phyloP scores from a whole-genome alignment of 202 grass and related monocot species.

The Setaria italica region DNA sequence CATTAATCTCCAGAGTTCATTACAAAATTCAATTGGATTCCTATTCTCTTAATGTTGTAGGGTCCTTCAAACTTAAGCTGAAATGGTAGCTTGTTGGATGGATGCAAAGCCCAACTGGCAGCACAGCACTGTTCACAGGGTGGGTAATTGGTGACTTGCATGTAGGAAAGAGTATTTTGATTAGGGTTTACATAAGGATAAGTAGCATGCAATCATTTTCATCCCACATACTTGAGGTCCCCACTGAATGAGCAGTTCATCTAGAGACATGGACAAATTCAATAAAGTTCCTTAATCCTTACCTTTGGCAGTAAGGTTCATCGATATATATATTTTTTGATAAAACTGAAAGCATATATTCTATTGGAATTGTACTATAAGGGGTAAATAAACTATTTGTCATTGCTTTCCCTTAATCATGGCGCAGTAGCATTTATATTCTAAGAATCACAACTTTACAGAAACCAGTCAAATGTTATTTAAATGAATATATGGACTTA shows the following conservation, averaged over 20 bases:
- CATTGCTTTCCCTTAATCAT: not conserved
- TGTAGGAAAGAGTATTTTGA: not conserved
- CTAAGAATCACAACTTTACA: not conserved
- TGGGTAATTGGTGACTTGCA: not conserved
- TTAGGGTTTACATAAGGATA: not conserved
- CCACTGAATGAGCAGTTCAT: not conserved
- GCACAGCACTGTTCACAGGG: not conserved
- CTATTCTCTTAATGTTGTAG: slow-evolving; percentile 1
- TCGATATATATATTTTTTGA: not conserved
- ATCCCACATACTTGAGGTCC: not conserved
- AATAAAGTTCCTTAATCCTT: not conserved
- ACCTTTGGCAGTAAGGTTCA: not conserved
- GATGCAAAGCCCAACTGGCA: not conserved
- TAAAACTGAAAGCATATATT: slow-evolving; percentile 5
- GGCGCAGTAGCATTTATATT: not conserved
- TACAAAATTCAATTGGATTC: slow-evolving; percentile 29
- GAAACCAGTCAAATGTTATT: slow-evolving; percentile 1
- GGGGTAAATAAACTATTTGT: not conserved
- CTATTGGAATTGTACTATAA: not conserved
- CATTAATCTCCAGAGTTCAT: not conserved
- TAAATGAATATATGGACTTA: slow-evolving; percentile 44
- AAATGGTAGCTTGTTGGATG: not conserved
- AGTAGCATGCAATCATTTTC: not conserved
- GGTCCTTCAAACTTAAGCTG: not conserved
- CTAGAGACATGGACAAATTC: not conserved